Conservation (phyloP, 2,329 filamentous ascomycete genomes). For the Dactylellina cionopaga region DNA sequence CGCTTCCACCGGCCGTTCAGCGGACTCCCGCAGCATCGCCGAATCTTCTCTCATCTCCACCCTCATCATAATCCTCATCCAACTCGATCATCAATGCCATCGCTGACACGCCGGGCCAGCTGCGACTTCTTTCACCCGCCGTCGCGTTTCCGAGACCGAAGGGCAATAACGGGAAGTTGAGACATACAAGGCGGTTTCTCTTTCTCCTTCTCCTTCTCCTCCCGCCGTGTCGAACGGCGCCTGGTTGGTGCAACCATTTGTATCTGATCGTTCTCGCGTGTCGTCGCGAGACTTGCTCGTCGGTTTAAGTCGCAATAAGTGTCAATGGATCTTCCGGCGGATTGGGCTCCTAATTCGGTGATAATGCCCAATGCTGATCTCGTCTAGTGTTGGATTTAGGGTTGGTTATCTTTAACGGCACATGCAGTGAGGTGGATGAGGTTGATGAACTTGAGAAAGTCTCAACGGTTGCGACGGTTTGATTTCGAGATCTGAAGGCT, state of each 20-base stretch:
- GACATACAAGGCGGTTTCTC: slow-evolving; percentile 49
- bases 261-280: background rate
- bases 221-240: slow-evolving; percentile 45
- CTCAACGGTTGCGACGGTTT: slow-evolving; percentile 14
- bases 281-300: no score
- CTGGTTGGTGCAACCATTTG: slow-evolving; percentile 39
- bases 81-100: background rate
- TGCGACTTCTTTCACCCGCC: slow-evolving; percentile 6
- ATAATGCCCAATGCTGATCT: background rate
- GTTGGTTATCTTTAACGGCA: background rate
- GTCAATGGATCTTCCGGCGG: background rate
- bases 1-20: background rate
- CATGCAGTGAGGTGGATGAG: background rate
- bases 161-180: slow-evolving; percentile 26
- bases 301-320: no score
- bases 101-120: background rate
- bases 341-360: background rate
- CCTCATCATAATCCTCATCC: background rate
- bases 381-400: background rate
- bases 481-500: slow-evolving; percentile 10
- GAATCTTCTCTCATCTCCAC: background rate
- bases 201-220: slow-evolving; percentile 45
- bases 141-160: slow-evolving; percentile 9
- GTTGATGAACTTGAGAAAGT: slow-evolving; percentile 31
- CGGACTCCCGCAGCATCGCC: background rate